phyloP scores from a whole-genome alignment of 2,329 filamentous ascomycete species.

The Nothophoma quercina region DNA sequence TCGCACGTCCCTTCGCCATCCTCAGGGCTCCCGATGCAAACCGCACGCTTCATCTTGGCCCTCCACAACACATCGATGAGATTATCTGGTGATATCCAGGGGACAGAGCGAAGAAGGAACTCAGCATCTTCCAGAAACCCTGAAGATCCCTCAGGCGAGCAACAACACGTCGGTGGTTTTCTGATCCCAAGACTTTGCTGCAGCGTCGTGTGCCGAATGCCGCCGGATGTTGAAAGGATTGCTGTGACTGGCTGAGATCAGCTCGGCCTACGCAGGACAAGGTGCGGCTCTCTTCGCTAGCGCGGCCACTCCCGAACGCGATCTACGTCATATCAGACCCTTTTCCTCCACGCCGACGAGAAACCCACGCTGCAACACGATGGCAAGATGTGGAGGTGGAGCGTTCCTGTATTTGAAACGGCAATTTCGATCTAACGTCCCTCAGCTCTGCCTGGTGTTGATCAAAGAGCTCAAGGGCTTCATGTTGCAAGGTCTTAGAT shows the following conservation, averaged over 20 bases:
- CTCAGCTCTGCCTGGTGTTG: background rate
- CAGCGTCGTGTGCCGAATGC: constrained; percentile 8
- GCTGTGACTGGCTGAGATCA: constrained; percentile 1
- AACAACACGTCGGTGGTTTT: background rate
- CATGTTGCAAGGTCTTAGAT: background rate
- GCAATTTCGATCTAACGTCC: background rate
- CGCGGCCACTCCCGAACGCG: constrained; percentile 28
- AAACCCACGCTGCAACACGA: background rate
- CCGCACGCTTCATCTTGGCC: constrained; percentile 9
- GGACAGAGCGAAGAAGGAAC: background rate
- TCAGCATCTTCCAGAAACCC: background rate
- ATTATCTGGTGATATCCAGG: background rate
- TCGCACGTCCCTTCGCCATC: background rate
- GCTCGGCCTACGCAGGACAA: constrained; percentile 17
- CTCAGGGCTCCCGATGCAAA: background rate
- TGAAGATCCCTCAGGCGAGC: background rate
- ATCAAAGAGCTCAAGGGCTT: background rate
- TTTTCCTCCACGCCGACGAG: background rate
- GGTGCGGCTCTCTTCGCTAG: constrained; percentile 30
- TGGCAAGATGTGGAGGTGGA: constrained; percentile 3
- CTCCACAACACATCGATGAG: background rate
- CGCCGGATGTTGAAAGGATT: background rate
- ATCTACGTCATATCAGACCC: constrained; percentile 26
- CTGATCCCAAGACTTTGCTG: background rate
- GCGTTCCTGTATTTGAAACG: background rate